Evolutionary conservation across 768 basidiomycete genomes (phyloP).

Genomic region (Naganishia vaughanmartiniae): DNA sequence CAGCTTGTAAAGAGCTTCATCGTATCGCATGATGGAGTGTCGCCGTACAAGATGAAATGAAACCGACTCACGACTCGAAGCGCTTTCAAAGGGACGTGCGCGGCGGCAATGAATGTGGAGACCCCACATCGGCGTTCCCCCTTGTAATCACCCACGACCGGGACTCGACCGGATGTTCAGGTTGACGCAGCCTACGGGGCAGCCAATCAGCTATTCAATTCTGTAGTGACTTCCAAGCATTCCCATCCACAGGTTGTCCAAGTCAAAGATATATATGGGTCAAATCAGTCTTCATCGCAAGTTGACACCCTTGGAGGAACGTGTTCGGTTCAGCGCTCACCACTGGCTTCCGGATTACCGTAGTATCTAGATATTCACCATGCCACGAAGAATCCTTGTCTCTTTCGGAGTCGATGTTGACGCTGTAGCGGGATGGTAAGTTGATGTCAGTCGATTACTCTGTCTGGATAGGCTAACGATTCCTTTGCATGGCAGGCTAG

Average conservation of each 20-base stretch:
- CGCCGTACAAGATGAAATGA: too few species aligned
- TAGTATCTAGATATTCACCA: background rate
- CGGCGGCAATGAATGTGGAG: background rate
- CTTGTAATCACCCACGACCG: constrained; percentile 1
- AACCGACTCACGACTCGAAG: too few species aligned
- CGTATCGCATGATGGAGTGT: too few species aligned
- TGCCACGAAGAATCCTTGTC: constrained; percentile 24
- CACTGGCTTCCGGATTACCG: too few species aligned
- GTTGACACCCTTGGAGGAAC: too few species aligned
- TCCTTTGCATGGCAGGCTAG: constrained; percentile 56
- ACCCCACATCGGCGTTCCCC: background rate
- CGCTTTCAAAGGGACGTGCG: constrained; percentile 7
- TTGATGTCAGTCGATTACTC: background rate
- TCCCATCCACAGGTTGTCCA: too few species aligned
- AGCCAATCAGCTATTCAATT: background rate
- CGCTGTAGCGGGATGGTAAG: constrained; percentile 70
- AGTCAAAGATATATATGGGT: background rate
- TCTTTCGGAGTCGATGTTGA: constrained; percentile 67
- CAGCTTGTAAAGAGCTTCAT: too few species aligned
- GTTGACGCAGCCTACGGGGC: background rate
- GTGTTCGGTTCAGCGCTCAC: too few species aligned
- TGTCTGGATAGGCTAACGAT: background rate
- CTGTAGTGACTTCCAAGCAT: too few species aligned
- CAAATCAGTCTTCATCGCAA: background rate
- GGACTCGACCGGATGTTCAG: background rate